Base-by-base conservation (phyloP, 2,329 filamentous ascomycete species). In the Calonectria honghensis region DNA sequence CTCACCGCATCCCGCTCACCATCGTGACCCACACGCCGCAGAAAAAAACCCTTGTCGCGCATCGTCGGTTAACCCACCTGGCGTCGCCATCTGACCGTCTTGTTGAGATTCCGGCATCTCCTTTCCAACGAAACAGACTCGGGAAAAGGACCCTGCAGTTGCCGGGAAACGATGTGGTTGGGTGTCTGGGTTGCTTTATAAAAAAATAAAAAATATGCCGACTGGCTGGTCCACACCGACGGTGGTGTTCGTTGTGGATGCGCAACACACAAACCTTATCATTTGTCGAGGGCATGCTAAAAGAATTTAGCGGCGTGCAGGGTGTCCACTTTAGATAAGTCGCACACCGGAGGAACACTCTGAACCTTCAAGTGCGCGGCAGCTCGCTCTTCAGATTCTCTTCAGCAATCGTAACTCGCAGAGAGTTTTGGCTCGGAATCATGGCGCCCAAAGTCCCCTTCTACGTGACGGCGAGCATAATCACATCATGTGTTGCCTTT, bases 401-500 rank as follows among this genome's bases (percentile, higher is more conserved):
- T 51, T 1, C 6, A 63, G 64, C 9, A 48, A 48, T n/a, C 48
- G 41, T 18, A 16, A 39, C 51, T 52, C 29, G 20, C 18, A 7
- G 45, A 54, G 41, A 41, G 48, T 41, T 29, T 29, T 27, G 24
- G 20, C 52, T 32, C 14, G 65, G 2, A 20, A 72, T n/a, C 45
- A 67, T 68, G 59, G 52, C 63, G n/a, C 64, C 64, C 69, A 75
- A 75, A n/a, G 41, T 78, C 5, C 82, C 82, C 4, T 76, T 82
- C 50, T 84, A 83, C 41, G 75, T 82, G 27, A 79, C 66, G n/a
- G 82, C 82, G 31, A 79, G 82, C 51, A 72, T 83, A 10, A 73
- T 79, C 27, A 79, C 82, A 41, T 84, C 82, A 50, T 81, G 80
- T 51, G 80, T 84, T 31, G 81, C 82, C 6, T 81, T 84, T 75